Conservation (phyloP, 805 yeast genomes). For the Saturnispora bothae region DNA sequence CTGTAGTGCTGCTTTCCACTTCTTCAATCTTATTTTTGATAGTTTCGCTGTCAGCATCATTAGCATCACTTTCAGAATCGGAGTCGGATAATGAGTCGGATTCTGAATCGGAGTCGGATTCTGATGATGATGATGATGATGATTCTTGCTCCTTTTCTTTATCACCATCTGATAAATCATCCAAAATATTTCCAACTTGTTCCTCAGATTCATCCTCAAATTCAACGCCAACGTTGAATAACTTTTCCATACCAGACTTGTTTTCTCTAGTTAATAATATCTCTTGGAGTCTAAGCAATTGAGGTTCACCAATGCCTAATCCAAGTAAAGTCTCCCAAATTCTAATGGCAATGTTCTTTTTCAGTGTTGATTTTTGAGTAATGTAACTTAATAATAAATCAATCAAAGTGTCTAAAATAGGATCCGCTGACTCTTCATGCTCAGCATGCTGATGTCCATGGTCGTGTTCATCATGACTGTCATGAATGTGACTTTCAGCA, state of each 20-base stretch:
- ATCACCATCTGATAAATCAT: slow-evolving; percentile 28
- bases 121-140: slow-evolving; percentile 19
- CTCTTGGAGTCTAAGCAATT: slow-evolving; percentile 42
- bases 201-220: slow-evolving; percentile 40
- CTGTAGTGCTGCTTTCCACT: slow-evolving; percentile 37
- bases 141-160: slow-evolving; percentile 38
- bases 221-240: slow-evolving; percentile 58
- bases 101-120: slow-evolving; percentile 32
- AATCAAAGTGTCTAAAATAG: slow-evolving; percentile 24
- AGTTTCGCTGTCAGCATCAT: slow-evolving; percentile 30
- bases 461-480: slow-evolving; percentile 12
- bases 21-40: slow-evolving; percentile 25
- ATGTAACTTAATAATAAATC: slow-evolving; percentile 50
- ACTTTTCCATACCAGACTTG: slow-evolving; percentile 63
- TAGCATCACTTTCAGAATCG: slow-evolving; percentile 22
- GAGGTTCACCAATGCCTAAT: slow-evolving; percentile 30
- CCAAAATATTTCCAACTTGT: slow-evolving; percentile 25
- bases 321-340: slow-evolving; percentile 40
- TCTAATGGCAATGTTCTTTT: slow-evolving; percentile 45
- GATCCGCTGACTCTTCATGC: slow-evolving; percentile 31
- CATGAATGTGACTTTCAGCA: slow-evolving; percentile 8
- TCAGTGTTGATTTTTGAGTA: slow-evolving; percentile 45
- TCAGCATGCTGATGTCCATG: slow-evolving; percentile 19
- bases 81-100: slow-evolving; percentile 27
- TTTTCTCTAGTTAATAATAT: slow-evolving; percentile 61